phyloP scores from a whole-genome alignment of 805 yeast genomes.

The Starmerella vaccinii region DNA sequence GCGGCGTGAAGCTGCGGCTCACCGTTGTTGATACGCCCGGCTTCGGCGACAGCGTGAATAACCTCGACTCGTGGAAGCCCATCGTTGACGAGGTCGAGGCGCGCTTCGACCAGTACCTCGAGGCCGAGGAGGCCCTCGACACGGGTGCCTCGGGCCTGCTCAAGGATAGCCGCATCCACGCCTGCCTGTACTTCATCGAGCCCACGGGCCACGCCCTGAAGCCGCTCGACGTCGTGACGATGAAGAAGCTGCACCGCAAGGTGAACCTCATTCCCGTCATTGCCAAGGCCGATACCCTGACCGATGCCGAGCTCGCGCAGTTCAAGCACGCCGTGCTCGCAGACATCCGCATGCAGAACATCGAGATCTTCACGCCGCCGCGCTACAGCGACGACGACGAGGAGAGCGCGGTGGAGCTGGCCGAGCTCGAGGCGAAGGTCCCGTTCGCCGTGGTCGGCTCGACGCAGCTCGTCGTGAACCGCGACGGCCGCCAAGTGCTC shows the following conservation, averaged over 20 bases:
- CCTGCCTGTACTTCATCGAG: slow-evolving; percentile 84
- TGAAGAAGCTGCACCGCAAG: slow-evolving; percentile 78
- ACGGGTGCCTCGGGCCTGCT: slow-evolving; percentile 43
- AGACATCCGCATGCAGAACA: slow-evolving; percentile 65
- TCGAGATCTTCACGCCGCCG: slow-evolving; percentile 68
- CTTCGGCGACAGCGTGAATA: slow-evolving; percentile 82
- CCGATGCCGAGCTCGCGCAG: slow-evolving; percentile 67
- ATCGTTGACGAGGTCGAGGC: slow-evolving; percentile 78
- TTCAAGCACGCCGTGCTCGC: slow-evolving; percentile 70
- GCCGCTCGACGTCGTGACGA: slow-evolving; percentile 78
- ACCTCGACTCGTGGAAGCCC: slow-evolving; percentile 74
- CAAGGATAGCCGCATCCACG: slow-evolving; percentile 81
- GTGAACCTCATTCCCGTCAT: slow-evolving; percentile 91
- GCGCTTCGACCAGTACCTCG: slow-evolving; percentile 81
- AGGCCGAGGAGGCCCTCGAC: slow-evolving; percentile 74
- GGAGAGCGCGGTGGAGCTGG: slow-evolving; percentile 58
- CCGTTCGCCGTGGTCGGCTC: slow-evolving; percentile 97
- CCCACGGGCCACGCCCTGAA: slow-evolving; percentile 93
- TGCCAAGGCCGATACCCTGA: slow-evolving; percentile 87
- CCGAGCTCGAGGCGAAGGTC: slow-evolving; percentile 54
- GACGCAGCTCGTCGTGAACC: slow-evolving; percentile 50
- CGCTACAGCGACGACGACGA: slow-evolving; percentile 74
- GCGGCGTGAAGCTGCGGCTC: slow-evolving; percentile 77
- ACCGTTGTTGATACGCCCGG: slow-evolving; percentile 87
- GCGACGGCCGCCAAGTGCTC: slow-evolving; percentile 72